phyloP scores from a whole-genome alignment of 1,284 basidiomycete species.

The Ceratobasidium papillatum region DNA sequence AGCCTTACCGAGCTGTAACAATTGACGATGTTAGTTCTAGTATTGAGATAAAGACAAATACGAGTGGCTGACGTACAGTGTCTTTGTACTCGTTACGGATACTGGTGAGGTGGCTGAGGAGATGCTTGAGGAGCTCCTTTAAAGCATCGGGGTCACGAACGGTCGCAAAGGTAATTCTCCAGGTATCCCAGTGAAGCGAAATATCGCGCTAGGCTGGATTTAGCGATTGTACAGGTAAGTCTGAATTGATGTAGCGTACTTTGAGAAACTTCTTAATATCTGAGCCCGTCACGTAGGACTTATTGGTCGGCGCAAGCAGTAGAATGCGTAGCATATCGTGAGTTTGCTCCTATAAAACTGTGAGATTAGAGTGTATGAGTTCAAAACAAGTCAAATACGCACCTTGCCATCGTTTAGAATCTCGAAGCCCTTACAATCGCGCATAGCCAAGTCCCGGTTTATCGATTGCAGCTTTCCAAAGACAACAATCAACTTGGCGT shows the following conservation, averaged over 20 bases:
- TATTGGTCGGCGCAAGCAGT: neutral
- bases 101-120: neutral
- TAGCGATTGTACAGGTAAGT: neutral
- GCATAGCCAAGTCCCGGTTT: conserved; percentile 3
- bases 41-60: neutral
- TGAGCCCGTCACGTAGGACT: neutral
- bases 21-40: neutral
- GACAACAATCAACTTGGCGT: neutral
- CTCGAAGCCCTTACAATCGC: neutral
- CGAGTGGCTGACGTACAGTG: neutral
- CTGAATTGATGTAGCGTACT: neutral
- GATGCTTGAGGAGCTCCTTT: neutral
- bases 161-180: neutral
- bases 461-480: neutral
- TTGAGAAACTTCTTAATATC: neutral
- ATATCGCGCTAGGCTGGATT: neutral
- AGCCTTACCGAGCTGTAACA: neutral
- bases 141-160: neutral
- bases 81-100: neutral
- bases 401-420: neutral
- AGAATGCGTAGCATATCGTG: neutral
- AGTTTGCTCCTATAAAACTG: neutral
- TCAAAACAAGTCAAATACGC: neutral
- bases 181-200: neutral
- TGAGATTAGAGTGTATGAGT: neutral